Percentiles rank a stretch among this genome's conserved stretches.
These are phyloP conservation scores for Helotiales sp. DNA, from an alignment of 2,329 filamentous ascomycete genomes.

Conservation along the genomic window DNA sequence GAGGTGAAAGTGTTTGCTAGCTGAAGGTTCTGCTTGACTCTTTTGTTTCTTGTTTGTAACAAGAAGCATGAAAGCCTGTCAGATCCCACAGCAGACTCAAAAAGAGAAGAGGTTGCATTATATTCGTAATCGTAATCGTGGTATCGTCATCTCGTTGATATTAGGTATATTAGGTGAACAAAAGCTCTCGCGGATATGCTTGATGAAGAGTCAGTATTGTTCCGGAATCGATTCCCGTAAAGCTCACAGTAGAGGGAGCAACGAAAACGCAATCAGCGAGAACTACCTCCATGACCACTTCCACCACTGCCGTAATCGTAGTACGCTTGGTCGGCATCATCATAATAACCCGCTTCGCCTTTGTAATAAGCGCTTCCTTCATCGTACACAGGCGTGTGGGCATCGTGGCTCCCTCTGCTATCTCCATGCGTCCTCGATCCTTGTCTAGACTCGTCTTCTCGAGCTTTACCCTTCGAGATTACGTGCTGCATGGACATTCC, in stretches of 20 bases:
- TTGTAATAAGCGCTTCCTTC: slow-evolving; percentile 31
- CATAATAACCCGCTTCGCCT: slow-evolving; percentile 26
- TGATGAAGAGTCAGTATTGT: neutral
- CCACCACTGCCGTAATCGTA: slow-evolving; percentile 35
- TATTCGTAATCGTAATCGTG: neutral
- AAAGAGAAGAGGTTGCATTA: neutral
- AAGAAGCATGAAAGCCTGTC: neutral
- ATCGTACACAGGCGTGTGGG: slow-evolving; percentile 22
- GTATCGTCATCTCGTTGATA: neutral
- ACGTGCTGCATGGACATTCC: slow-evolving; percentile 61
- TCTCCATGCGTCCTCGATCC: slow-evolving; percentile 35
- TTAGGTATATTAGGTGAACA: neutral
- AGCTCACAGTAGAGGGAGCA: neutral
- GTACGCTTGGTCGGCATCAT: slow-evolving; percentile 28
- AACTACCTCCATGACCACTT: slow-evolving; percentile 30
- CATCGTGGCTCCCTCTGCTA: slow-evolving; percentile 24
- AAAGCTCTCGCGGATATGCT: neutral
- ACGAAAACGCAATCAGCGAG: slow-evolving; percentile 15
- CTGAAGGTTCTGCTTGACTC: neutral
- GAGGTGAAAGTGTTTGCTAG: neutral
- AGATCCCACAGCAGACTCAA: neutral
- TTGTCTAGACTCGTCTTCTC: slow-evolving; percentile 43
- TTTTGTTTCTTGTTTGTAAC: neutral
- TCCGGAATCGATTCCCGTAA: neutral
- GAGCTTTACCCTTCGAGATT: slow-evolving; percentile 43